Evolutionary conservation across 2,329 filamentous ascomycete species (phyloP).

Genomic region (Stagonosporopsis chrysanthemi): DNA sequence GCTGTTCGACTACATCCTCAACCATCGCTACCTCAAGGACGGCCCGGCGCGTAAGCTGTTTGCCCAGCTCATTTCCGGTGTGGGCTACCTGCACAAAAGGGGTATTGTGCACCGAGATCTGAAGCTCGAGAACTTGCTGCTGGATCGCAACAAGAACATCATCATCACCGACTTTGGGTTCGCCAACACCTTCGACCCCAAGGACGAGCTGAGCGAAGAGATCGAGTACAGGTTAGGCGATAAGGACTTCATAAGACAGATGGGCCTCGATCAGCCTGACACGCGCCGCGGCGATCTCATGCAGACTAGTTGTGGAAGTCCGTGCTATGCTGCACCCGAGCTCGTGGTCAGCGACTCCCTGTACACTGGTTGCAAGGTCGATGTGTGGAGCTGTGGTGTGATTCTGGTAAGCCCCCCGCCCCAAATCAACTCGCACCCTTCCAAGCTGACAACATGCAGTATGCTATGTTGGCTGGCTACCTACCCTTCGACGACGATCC

Average conservation of each 20-base stretch:
- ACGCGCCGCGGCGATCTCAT: slow-evolving; percentile 90
- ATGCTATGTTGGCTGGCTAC: slow-evolving; percentile 98
- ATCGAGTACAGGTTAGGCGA: slow-evolving; percentile 88
- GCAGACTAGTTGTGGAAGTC: slow-evolving; percentile 98
- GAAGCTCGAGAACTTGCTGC: slow-evolving; percentile 92
- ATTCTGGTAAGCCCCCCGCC: slow-evolving; percentile 76
- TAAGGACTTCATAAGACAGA: slow-evolving; percentile 84
- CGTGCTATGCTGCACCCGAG: slow-evolving; percentile 96
- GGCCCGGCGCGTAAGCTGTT: slow-evolving; percentile 88
- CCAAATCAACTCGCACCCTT: slow-evolving; percentile 14
- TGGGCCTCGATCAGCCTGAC: slow-evolving; percentile 82
- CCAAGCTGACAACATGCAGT: slow-evolving; percentile 62
- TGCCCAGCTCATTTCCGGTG: slow-evolving; percentile 93
- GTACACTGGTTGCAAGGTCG: slow-evolving; percentile 96
- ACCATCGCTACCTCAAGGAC: slow-evolving; percentile 95
- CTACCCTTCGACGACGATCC: slow-evolving; percentile 98
- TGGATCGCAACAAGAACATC: slow-evolving; percentile 97
- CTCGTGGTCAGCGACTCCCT: slow-evolving; percentile 96
- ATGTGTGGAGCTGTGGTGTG: slow-evolving; percentile 99
- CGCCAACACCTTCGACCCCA: slow-evolving; percentile 93
- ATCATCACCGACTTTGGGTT: slow-evolving; percentile 99
- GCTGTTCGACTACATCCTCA: slow-evolving; percentile 97
- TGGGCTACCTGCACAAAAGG: slow-evolving; percentile 97
- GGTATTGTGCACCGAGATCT: slow-evolving; percentile 97
- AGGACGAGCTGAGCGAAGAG: slow-evolving; percentile 86